phyloP scores from a whole-genome alignment of 257 asterid species.

The Penstemon barbatus region DNA sequence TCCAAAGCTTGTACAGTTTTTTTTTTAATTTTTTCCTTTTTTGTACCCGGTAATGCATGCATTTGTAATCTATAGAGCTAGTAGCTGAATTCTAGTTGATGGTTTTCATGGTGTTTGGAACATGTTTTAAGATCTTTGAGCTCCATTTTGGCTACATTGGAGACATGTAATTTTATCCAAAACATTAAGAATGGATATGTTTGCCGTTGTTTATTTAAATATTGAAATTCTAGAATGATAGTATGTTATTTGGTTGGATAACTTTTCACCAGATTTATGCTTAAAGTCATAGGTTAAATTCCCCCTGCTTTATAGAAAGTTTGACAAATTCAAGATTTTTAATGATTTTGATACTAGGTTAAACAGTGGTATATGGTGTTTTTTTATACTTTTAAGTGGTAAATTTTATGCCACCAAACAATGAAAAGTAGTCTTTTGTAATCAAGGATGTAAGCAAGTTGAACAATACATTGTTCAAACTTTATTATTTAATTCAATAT shows the following conservation, averaged over 20 bases:
- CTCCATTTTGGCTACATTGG: conserved; percentile 26
- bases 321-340: background rate
- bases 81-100: conserved; percentile 18
- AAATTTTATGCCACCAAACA: background rate
- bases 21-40: background rate
- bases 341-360: background rate
- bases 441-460: too few relatives aligned
- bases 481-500: too few relatives aligned
- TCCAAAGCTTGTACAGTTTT: conserved; percentile 31
- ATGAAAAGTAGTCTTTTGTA: background rate
- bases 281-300: background rate
- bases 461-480: too few relatives aligned
- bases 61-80: conserved; percentile 15
- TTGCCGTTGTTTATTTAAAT: background rate
- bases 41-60: background rate
- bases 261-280: background rate
- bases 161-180: conserved; percentile 26
- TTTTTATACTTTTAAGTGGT: too few relatives aligned
- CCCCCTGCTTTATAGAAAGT: background rate
- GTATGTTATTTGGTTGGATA: background rate
- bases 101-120: background rate
- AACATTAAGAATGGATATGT: background rate
- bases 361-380: background rate
- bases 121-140: background rate
- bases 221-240: background rate